Conservation (phyloP, 2,329 filamentous ascomycete genomes). For the Talaromyces funiculosus region DNA sequence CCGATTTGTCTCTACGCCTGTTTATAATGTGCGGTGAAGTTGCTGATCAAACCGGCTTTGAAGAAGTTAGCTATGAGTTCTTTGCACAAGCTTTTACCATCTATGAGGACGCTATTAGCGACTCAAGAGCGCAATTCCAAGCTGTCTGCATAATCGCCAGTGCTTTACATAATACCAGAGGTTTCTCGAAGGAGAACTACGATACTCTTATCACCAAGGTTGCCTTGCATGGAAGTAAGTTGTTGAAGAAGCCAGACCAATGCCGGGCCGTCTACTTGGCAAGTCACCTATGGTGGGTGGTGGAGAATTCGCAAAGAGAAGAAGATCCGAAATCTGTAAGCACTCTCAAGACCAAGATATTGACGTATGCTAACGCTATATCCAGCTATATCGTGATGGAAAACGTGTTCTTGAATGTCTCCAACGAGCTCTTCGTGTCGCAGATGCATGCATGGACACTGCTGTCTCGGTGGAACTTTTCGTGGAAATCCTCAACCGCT, state of each 20-base stretch:
- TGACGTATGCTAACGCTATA: constrained; percentile 5
- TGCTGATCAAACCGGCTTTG: constrained; percentile 82
- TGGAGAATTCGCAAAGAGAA: constrained; percentile 72
- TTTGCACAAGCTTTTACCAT: constrained; percentile 98
- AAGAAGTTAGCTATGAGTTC: constrained; percentile 96
- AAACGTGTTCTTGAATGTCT: constrained; percentile 95
- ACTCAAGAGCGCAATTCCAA: constrained; percentile 95
- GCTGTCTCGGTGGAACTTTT: constrained; percentile 96
- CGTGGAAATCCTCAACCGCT: constrained; percentile 95
- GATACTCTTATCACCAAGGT: constrained; percentile 98
- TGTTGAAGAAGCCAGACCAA: constrained; percentile 96
- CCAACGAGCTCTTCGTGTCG: constrained; percentile 88
- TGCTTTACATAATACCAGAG: constrained; percentile 77
- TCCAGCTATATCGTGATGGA: constrained; percentile 86
- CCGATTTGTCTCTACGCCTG: constrained; percentile 80
- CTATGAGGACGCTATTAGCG: constrained; percentile 92
- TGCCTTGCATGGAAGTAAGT: constrained; percentile 90
- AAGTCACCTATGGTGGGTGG: constrained; percentile 97
- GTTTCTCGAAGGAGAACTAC: constrained; percentile 96
- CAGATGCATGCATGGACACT: constrained; percentile 98
- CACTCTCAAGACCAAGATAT: constrained; percentile 15
- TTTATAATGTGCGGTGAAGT: constrained; percentile 91
- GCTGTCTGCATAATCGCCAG: constrained; percentile 92
- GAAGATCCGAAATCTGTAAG: constrained; percentile 74
- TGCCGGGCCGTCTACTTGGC: constrained; percentile 94